These are phyloP conservation scores for Deinandra increscens DNA, from an alignment of 129 eudicot species.

Conservation along the genomic window DNA sequence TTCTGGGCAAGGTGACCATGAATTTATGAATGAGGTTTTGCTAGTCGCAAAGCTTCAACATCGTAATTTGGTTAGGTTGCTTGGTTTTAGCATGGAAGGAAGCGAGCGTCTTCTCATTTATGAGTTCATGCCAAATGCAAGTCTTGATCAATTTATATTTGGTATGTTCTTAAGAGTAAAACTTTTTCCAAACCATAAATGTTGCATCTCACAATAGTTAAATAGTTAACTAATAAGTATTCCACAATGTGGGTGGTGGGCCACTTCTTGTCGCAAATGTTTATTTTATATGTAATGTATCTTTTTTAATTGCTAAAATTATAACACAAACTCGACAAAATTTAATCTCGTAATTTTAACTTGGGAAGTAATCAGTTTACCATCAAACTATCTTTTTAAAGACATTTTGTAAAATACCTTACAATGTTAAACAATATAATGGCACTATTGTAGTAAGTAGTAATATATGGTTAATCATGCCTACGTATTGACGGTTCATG, in stretches of 20 bases:
- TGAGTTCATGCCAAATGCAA: conserved; percentile 1
- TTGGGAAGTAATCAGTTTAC: too few relatives aligned
- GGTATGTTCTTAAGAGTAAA: not conserved
- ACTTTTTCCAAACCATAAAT: not conserved
- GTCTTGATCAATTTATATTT: conserved; percentile 30
- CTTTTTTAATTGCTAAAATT: too few relatives aligned
- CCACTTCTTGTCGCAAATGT: too few relatives aligned
- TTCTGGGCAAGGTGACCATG: not conserved
- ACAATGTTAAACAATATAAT: too few relatives aligned
- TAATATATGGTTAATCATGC: not conserved
- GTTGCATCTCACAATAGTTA: not conserved
- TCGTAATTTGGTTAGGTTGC: not conserved
- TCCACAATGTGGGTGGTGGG: too few relatives aligned
- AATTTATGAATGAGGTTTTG: conserved; percentile 8
- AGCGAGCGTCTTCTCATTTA: not conserved
- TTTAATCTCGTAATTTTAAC: too few relatives aligned
- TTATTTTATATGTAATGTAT: too few relatives aligned
- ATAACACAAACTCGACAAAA: too few relatives aligned
- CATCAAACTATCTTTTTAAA: too few relatives aligned
- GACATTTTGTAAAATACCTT: too few relatives aligned
- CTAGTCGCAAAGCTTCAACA: conserved; percentile 3
- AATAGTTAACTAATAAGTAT: not conserved
- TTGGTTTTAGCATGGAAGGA: not conserved
- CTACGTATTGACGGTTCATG: not conserved
- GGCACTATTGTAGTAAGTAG: too few relatives aligned